phyloP scores from a whole-genome alignment of 2,329 filamentous ascomycete genomes.

The Cytospora chrysosperma region DNA sequence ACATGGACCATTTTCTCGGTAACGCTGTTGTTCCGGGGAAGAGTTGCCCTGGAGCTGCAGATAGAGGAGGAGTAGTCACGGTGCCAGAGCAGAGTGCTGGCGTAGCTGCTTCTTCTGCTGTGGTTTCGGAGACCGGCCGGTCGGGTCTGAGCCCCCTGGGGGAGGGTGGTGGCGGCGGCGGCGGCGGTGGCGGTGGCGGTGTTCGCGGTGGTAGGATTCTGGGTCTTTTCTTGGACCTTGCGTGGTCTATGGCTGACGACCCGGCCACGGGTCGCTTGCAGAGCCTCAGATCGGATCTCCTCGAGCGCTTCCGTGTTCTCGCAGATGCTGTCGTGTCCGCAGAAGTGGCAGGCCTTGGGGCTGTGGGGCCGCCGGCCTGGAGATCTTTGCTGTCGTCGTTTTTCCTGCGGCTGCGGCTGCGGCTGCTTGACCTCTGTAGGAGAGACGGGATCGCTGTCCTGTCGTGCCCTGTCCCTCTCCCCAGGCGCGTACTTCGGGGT shows the following conservation, averaged over 20 bases:
- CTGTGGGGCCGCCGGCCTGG: background rate
- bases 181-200: no score
- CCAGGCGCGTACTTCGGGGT: background rate
- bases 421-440: constrained; percentile 1
- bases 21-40: background rate
- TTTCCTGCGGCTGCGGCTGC: no score
- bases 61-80: background rate
- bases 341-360: constrained; percentile 7
- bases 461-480: background rate
- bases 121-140: background rate
- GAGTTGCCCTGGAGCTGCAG: background rate
- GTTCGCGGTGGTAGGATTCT: background rate
- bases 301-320: background rate
- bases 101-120: constrained; percentile 12
- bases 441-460: constrained; percentile 13
- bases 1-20: background rate
- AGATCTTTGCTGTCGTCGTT: no score
- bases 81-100: constrained; percentile 6
- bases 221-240: background rate
- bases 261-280: background rate
- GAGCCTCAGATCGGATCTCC: background rate
- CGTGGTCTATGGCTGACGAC: background rate
- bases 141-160: background rate
- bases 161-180: background rate
- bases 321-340: background rate